Evolutionary conservation across 768 basidiomycete genomes (phyloP).

Genomic region (Cyathus striatus): DNA sequence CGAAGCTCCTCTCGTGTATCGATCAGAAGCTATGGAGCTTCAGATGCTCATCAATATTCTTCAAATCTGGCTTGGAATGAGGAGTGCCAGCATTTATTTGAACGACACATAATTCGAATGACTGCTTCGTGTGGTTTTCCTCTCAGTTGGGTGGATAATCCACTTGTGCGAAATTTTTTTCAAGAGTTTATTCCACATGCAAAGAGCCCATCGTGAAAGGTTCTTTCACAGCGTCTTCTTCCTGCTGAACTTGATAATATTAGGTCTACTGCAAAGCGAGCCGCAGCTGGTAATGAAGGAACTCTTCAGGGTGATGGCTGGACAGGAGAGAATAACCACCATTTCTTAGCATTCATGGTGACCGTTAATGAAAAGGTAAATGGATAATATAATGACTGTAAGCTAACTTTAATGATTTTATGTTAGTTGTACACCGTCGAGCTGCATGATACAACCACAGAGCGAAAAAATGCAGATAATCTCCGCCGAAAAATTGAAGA

Average conservation of each 20-base stretch:
- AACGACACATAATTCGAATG: no score
- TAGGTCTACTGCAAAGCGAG: slow-evolving; percentile 1
- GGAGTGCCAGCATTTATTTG: no score
- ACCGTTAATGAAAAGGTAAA: slow-evolving; percentile 13
- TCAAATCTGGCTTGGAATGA: no score
- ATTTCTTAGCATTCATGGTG: slow-evolving; percentile 28
- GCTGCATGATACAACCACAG: slow-evolving; percentile 23
- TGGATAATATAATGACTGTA: slow-evolving; percentile 1
- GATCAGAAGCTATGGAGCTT: no score
- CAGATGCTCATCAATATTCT: no score
- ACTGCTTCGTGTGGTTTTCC: slow-evolving; percentile 26
- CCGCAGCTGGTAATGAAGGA: slow-evolving; percentile 8
- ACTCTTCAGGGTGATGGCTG: slow-evolving; percentile 31
- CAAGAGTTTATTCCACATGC: slow-evolving; percentile 23
- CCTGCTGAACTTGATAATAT: slow-evolving; percentile 8
- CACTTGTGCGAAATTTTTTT: slow-evolving; percentile 19
- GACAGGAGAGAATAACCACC: slow-evolving; percentile 24
- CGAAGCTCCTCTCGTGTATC: no score
- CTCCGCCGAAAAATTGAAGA: slow-evolving; percentile 14
- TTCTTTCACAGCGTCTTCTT: slow-evolving; percentile 18
- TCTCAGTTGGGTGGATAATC: slow-evolving; percentile 30
- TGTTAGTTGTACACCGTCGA: slow-evolving; percentile 18
- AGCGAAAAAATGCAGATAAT: slow-evolving; percentile 24
- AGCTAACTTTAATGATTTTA: slow-evolving; percentile 2
- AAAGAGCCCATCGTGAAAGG: slow-evolving; percentile 11